Evolutionary conservation across 2,329 filamentous ascomycete species (phyloP), one percentile per base, ranked within the genome.

Genomic region (Aureobasidium sp.): DNA sequence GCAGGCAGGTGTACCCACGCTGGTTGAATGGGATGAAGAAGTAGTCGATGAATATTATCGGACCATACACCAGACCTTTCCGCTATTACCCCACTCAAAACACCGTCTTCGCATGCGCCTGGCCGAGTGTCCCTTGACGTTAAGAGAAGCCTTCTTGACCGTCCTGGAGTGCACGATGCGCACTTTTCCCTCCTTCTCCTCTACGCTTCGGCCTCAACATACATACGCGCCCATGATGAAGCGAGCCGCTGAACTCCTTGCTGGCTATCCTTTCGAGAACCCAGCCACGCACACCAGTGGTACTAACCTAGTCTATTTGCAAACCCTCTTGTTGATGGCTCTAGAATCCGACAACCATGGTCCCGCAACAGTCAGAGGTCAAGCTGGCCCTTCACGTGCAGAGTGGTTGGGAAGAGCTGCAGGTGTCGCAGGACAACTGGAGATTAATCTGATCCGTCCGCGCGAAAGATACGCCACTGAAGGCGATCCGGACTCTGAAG

Each of bases 41-140:
- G 70, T 76, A 22, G 69, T 80, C 42, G 75, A 78, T 33, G 72
- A 75, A 63, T 90, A 90, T 66, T 80, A 88, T 59, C 78, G 78
- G 5, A 75, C 82, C 15, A 82, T 90, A 22, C 87, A 90, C 67
- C 83, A 84, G 15, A 82, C 82, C 3, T 85, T 89, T 62, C 87
- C 87, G 0, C 77, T 91, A 48, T 76, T 91, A 14, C 81, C 86
- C 1, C 78, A 78, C 58, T 83, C 75, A 60, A 85, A 82, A 67
- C 72, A 75, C 15, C 78, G 79, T n/a, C 72, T 88, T 11, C 80
- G 83, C 62, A 77, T 78, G 9, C 77, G 84, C 22, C 72, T 90
- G 22, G 76, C 76, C 3, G 79, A 81, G 49, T 85, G 84, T 66
- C 81, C 85, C 0, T 68, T 76, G 1, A 71, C 78, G 3, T 76